Conservation (phyloP, 176 grass and related monocot species). For the Areca catechu region DNA sequence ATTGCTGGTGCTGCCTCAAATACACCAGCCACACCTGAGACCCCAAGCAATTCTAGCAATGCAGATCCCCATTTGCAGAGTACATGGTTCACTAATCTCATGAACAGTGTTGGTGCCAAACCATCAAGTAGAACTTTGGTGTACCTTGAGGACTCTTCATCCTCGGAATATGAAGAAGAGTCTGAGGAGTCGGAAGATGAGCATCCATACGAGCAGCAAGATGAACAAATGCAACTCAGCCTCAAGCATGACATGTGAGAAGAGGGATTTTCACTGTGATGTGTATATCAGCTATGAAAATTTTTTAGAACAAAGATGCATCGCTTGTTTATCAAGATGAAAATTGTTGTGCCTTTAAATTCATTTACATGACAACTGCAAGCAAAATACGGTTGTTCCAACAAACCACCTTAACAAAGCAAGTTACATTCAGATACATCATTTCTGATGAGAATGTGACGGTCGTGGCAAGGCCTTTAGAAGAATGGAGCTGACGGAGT, state of each 20-base stretch:
- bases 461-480: slow-evolving; percentile 23
- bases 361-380: too few relatives aligned
- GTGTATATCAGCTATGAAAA: too few relatives aligned
- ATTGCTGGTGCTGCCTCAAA: slow-evolving; percentile 24
- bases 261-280: too few relatives aligned
- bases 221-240: slow-evolving; percentile 2
- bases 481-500: slow-evolving; percentile 27
- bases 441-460: slow-evolving; percentile 28
- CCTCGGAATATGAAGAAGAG: slow-evolving; percentile 4
- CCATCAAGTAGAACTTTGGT: slow-evolving; percentile 24
- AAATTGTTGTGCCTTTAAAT: too few relatives aligned
- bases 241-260: slow-evolving; percentile 15
- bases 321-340: too few relatives aligned
- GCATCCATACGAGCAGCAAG: not conserved
- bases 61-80: slow-evolving; percentile 18
- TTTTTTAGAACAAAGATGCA: too few relatives aligned
- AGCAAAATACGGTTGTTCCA: too few relatives aligned
- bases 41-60: slow-evolving; percentile 15
- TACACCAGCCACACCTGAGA: slow-evolving; percentile 18
- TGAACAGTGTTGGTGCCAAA: slow-evolving; percentile 30
- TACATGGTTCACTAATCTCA: slow-evolving; percentile 29
- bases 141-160: not conserved
- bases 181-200: slow-evolving; percentile 18
- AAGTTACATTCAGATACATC: slow-evolving; percentile 3
- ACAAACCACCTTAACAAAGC: too few relatives aligned